Evolutionary conservation across 176 grass and related monocot species (phyloP).

Genomic region (Bromus sterilis): DNA sequence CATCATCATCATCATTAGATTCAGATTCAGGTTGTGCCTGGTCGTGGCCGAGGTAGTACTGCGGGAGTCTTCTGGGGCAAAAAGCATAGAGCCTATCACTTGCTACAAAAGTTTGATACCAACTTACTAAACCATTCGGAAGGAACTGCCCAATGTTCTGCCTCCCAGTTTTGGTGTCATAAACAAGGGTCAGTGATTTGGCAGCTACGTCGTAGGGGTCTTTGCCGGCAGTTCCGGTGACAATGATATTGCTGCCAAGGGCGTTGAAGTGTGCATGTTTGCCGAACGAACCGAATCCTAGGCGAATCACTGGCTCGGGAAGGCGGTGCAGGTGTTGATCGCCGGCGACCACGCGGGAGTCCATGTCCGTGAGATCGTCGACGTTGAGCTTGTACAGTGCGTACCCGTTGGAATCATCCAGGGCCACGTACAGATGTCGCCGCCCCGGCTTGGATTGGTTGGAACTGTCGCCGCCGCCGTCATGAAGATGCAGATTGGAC

Average conservation of each 20-base stretch:
- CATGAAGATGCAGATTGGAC: too few relatives aligned
- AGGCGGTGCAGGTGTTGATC: background rate
- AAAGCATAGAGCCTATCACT: too few relatives aligned
- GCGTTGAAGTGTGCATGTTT: background rate
- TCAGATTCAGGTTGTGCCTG: background rate
- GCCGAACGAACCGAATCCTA: background rate
- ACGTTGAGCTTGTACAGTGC: background rate
- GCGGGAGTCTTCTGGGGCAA: too few relatives aligned
- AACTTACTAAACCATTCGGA: too few relatives aligned
- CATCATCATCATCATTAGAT: background rate
- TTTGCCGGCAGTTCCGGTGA: background rate
- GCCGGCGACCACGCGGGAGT: background rate
- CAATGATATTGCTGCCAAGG: background rate
- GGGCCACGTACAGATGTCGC: background rate
- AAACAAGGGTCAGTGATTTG: background rate
- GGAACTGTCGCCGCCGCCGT: too few relatives aligned
- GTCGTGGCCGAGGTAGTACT: background rate
- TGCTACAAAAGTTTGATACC: too few relatives aligned
- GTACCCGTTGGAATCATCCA: background rate
- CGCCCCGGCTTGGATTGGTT: too few relatives aligned
- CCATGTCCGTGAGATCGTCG: background rate
- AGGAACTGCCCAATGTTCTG: too few relatives aligned
- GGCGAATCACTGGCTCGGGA: background rate
- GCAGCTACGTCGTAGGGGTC: background rate
- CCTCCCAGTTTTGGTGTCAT: too few relatives aligned